Percentiles rank a stretch among this genome's conserved stretches.
phyloP scores from a whole-genome alignment of 2,329 filamentous ascomycete genomes.

The Setomelanomma holmii region DNA sequence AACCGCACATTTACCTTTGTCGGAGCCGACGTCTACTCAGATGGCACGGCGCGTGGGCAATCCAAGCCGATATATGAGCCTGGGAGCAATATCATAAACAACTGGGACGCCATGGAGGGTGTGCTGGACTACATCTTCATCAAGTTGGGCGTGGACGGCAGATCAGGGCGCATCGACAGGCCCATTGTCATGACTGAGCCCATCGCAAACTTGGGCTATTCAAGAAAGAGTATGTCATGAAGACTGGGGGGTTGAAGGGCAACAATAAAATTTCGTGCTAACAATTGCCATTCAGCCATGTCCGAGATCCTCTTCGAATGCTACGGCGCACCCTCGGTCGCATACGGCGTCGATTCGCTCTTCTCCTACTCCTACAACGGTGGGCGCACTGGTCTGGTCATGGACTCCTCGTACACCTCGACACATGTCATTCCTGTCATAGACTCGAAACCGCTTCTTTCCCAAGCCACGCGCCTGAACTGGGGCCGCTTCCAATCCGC shows the following conservation, averaged over 20 bases:
- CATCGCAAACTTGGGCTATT: constrained; percentile 88
- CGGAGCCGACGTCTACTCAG: constrained; percentile 90
- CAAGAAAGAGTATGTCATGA: constrained; percentile 76
- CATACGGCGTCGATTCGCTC: constrained; percentile 94
- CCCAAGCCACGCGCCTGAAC: constrained; percentile 86
- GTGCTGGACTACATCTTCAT: constrained; percentile 93
- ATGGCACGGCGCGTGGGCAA: constrained; percentile 90
- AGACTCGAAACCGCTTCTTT: constrained; percentile 81
- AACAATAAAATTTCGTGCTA: constrained; percentile 15
- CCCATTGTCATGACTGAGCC: constrained; percentile 96
- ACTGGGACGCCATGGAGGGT: constrained; percentile 98
- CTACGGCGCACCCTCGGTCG: constrained; percentile 86
- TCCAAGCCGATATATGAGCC: constrained; percentile 90
- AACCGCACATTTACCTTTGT: constrained; percentile 92
- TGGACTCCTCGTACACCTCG: constrained; percentile 90
- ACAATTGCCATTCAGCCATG: constrained; percentile 72
- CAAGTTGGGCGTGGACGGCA: constrained; percentile 85
- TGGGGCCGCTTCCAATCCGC: constrained; percentile 93
- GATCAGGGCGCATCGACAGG: constrained; percentile 76
- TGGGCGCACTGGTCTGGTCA: constrained; percentile 83
- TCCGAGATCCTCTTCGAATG: constrained; percentile 97
- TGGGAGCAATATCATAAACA: constrained; percentile 88
- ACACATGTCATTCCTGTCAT: constrained; percentile 96
- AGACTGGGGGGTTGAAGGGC: background rate
- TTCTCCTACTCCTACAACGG: constrained; percentile 96